Percentiles rank a stretch among this genome's conserved stretches.
phyloP scores from a whole-genome alignment of 2,329 filamentous ascomycete genomes.

The Golovinomyces cichoracearum region DNA sequence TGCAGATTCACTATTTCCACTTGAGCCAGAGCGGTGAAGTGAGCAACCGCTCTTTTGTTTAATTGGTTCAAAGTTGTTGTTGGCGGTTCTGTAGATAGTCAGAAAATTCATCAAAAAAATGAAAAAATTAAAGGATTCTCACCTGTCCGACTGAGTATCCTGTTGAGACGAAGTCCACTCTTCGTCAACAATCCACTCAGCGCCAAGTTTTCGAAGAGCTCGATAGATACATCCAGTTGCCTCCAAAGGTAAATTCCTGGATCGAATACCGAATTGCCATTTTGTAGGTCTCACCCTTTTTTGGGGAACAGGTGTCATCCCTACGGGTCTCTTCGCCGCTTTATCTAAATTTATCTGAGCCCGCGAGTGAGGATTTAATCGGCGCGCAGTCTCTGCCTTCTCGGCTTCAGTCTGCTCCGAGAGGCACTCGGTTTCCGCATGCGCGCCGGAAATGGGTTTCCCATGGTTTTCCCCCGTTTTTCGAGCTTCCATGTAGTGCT shows the following conservation, averaged over 20 bases:
- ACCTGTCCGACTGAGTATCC: slow-evolving; percentile 16
- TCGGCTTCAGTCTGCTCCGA: slow-evolving; percentile 36
- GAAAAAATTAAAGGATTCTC: slow-evolving; percentile 10
- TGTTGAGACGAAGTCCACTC: slow-evolving; percentile 18
- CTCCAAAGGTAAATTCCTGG: slow-evolving; percentile 78
- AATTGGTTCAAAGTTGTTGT: slow-evolving; percentile 11
- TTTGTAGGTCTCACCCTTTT: slow-evolving; percentile 61
- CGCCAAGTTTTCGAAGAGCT: slow-evolving; percentile 64
- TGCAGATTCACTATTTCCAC: slow-evolving; percentile 11
- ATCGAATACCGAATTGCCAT: slow-evolving; percentile 96
- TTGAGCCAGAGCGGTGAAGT: slow-evolving; percentile 16
- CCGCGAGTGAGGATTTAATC: slow-evolving; percentile 64
- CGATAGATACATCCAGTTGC: slow-evolving; percentile 90
- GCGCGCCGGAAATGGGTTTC: slow-evolving; percentile 15
- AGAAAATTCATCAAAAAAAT: background rate
- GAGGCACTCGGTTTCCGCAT: slow-evolving; percentile 17
- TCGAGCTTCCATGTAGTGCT: slow-evolving; percentile 59
- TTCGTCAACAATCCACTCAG: slow-evolving; percentile 55
- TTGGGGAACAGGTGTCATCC: slow-evolving; percentile 35
- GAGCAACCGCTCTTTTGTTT: slow-evolving; percentile 15
- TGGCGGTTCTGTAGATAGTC: slow-evolving; percentile 9
- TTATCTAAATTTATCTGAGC: slow-evolving; percentile 44
- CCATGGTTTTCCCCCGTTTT: slow-evolving; percentile 26
- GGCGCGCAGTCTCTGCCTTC: slow-evolving; percentile 53
- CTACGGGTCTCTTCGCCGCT: slow-evolving; percentile 30